Base-by-base conservation (phyloP, 441 rosid genomes). In the Eutrema salsugineum region DNA sequence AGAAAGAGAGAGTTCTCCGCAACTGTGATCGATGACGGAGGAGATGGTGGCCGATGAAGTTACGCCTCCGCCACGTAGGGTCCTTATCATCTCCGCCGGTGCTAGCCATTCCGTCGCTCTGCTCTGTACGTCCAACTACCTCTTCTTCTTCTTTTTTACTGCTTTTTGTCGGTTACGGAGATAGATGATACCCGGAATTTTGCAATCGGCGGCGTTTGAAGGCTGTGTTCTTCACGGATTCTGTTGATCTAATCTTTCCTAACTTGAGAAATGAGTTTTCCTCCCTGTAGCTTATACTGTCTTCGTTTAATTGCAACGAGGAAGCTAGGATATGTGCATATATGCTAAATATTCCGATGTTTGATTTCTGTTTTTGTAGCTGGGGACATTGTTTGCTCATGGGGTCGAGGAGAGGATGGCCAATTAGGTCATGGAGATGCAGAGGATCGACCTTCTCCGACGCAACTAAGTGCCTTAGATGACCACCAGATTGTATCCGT, bases 351-450 rank as follows among this genome's bases (percentile, higher is more conserved):
- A 22, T 46, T 47, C 63, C 50, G 54, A 38, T 57, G 57, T 20
- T 59, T 35, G 4, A 3, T 42, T 39, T 9, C 46, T 33, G 12
- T 30, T 24, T 27, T 68, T 81, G 42, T 87, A 95, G 99, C 97
- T 83, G 99, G 91, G 67, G 84, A 87, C 79, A 74, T 85, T 44
- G 88, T 95, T 70, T 95, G 99, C 80, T 84, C 99, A 7, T 93
- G 96, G 98, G 99, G 99, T 57, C 72, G 99, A 81, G 99, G 99
- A 39, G 99, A 93, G 73, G 99, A 95, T 81, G 99, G 99, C 55
- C 99, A 93, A 70, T 81, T 95, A 78, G 99, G 99, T 42, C 98
- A 81, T 63, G 99, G 99, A 40, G 98, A 93, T 83, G 97, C 97
- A 3, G 95, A 84, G 67, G 99, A 95, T 78, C 85, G 95, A 28